These are phyloP conservation scores for Neurospora sp. DNA, from an alignment of 2,329 filamentous ascomycete genomes.

Conservation along the genomic window DNA sequence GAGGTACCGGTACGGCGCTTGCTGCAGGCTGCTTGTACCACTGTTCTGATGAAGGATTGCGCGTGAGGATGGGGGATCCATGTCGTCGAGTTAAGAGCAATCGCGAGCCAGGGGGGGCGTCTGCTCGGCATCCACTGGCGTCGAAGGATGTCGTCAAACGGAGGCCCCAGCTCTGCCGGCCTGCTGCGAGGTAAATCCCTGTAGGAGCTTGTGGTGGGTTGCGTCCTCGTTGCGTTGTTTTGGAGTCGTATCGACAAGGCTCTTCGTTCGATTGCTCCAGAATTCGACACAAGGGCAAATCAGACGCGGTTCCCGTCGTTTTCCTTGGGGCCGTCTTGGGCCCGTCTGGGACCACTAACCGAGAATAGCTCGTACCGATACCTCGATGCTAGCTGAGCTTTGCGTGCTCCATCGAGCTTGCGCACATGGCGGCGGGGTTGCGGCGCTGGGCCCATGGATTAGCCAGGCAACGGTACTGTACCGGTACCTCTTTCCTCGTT, in stretches of 20 bases:
- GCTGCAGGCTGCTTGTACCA: conserved; percentile 8
- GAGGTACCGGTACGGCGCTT: conserved; percentile 15
- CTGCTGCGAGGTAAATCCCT: conserved; percentile 18
- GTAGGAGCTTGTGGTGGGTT: conserved; percentile 16
- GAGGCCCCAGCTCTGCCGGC: conserved; percentile 7
- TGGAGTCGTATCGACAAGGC: conserved; percentile 12
- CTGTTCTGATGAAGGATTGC: conserved; percentile 18
- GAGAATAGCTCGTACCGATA: conserved; percentile 11
- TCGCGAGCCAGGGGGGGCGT: not conserved
- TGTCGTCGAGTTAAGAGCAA: conserved; percentile 23
- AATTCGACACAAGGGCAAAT: conserved; percentile 12
- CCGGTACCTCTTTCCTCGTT: not conserved
- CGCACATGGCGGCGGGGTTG: conserved; percentile 12
- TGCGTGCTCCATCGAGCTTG: conserved; percentile 4
- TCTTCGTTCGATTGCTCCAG: conserved; percentile 14
- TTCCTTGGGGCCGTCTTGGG: not conserved
- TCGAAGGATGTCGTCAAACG: conserved; percentile 27
- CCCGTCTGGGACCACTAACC: conserved; percentile 19
- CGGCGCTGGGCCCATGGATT: conserved; percentile 4
- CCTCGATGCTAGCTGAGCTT: conserved; percentile 5
- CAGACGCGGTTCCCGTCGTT: conserved; percentile 3
- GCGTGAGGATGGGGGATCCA: conserved; percentile 30
- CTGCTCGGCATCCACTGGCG: conserved; percentile 10
- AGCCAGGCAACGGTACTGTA: not conserved
- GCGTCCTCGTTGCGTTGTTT: conserved; percentile 6